phyloP scores from a whole-genome alignment of 176 grass and related monocot species.

The Triticum timopheevii region DNA sequence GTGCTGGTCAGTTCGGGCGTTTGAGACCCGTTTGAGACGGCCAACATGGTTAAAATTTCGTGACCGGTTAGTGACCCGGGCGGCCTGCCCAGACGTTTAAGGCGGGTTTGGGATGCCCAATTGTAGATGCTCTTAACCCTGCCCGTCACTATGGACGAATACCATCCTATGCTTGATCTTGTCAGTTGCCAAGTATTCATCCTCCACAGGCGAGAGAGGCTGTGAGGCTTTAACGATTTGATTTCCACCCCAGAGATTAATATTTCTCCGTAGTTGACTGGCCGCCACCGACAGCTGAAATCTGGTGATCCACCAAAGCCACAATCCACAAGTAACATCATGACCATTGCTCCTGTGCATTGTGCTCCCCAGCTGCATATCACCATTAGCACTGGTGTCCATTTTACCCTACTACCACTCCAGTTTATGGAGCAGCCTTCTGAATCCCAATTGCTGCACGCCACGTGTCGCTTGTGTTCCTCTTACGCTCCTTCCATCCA shows the following conservation, averaged over 20 bases:
- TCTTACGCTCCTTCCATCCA: neutral
- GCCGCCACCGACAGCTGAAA: neutral
- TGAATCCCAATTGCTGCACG: neutral
- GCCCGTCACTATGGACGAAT: too few species aligned
- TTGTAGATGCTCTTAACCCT: neutral
- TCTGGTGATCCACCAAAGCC: neutral
- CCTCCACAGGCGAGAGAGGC: neutral
- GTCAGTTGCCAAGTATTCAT: neutral
- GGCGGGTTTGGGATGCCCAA: too few species aligned
- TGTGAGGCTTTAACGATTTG: neutral
- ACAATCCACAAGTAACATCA: neutral
- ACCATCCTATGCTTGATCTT: too few species aligned
- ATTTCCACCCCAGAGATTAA: neutral
- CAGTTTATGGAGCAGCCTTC: neutral
- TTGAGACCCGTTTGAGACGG: too few species aligned
- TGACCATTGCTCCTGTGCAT: neutral
- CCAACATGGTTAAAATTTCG: too few species aligned
- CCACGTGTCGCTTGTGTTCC: neutral
- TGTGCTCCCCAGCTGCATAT: constrained; percentile 1
- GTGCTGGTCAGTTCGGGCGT: too few species aligned
- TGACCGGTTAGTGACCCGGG: too few species aligned
- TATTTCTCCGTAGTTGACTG: neutral
- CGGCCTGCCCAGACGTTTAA: too few species aligned
- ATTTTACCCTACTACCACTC: neutral
- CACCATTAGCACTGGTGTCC: neutral